Conservation (phyloP, 2,329 filamentous ascomycete genomes). For the Talaromyces sp. region DNA sequence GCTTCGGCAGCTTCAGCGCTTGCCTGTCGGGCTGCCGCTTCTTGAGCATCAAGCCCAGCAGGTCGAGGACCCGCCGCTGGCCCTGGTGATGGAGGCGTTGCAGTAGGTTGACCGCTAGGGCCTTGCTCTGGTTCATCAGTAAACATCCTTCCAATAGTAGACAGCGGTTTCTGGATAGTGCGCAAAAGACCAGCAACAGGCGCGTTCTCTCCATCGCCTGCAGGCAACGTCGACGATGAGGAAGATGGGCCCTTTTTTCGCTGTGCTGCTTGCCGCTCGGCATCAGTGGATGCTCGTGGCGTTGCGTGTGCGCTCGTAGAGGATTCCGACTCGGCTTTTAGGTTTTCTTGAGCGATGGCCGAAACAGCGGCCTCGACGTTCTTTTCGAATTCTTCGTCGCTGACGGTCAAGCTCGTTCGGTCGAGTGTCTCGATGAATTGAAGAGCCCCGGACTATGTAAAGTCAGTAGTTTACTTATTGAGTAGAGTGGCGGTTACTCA, state of each 20-base stretch:
- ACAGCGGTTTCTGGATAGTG: conserved; percentile 84
- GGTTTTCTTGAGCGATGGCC: conserved; percentile 86
- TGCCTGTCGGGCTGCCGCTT: conserved; percentile 83
- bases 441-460: conserved; percentile 60
- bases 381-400: conserved; percentile 88
- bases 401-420: conserved; percentile 84
- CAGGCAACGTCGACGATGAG: neutral
- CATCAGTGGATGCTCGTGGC: conserved; percentile 46
- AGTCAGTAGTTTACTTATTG: neutral
- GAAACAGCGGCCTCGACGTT: conserved; percentile 97
- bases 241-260: conserved; percentile 29
- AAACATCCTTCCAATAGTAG: conserved; percentile 91
- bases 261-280: conserved; percentile 49
- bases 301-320: conserved; percentile 44
- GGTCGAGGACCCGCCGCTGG: conserved; percentile 46
- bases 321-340: conserved; percentile 46
- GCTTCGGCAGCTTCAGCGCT: conserved; percentile 87
- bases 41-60: conserved; percentile 61
- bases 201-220: conserved; percentile 63
- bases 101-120: conserved; percentile 36
- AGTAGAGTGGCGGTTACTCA: conserved; percentile 33
- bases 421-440: conserved; percentile 97
- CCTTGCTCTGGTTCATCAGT: conserved; percentile 56
- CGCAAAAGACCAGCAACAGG: conserved; percentile 79
- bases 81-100: neutral